Percentiles rank a stretch among this genome's conserved stretches.
Conservation (phyloP, 2,329 filamentous ascomycete species). For the Clarireedia homoeocarpa region DNA sequence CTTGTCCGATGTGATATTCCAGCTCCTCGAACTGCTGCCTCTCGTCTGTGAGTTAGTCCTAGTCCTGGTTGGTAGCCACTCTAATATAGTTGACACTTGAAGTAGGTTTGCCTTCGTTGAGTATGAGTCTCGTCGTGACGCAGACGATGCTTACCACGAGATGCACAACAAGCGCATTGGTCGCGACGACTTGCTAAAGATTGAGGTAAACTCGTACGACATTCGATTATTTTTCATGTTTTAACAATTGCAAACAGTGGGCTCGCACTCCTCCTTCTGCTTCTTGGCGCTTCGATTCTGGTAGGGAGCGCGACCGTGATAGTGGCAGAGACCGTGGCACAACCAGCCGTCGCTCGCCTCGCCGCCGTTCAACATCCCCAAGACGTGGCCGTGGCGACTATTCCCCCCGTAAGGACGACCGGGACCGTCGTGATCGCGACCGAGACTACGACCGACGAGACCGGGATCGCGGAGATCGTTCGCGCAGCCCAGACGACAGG, state of each 20-base stretch:
- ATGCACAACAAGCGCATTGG: constrained; percentile 99
- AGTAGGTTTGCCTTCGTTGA: constrained; percentile 92
- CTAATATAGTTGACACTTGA: constrained; percentile 31
- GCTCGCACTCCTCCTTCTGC: constrained; percentile 95
- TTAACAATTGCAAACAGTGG: constrained; percentile 57
- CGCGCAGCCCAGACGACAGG: constrained; percentile 60
- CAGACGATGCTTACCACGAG: constrained; percentile 97
- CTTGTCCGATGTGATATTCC: constrained; percentile 98
- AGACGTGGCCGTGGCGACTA: constrained; percentile 68
- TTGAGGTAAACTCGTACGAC: constrained; percentile 62
- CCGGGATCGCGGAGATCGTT: constrained; percentile 51
- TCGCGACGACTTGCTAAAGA: constrained; percentile 84
- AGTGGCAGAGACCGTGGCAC: constrained; percentile 16
- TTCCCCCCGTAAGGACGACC: constrained; percentile 83
- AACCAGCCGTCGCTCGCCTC: constrained; percentile 49
- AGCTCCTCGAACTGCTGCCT: constrained; percentile 85
- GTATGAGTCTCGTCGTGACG: constrained; percentile 96
- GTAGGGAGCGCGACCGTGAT: constrained; percentile 62
- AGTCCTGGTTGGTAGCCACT: constrained; percentile 19
- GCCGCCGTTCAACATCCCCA: constrained; percentile 68
- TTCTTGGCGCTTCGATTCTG: constrained; percentile 96
- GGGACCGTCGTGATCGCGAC: constrained; percentile 71
- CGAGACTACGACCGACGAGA: constrained; percentile 67
- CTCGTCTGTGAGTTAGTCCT: constrained; percentile 72
- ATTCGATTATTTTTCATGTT: not conserved